phyloP scores from a whole-genome alignment of 495 filamentous ascomycete genomes.

The Daldinia loculata region DNA sequence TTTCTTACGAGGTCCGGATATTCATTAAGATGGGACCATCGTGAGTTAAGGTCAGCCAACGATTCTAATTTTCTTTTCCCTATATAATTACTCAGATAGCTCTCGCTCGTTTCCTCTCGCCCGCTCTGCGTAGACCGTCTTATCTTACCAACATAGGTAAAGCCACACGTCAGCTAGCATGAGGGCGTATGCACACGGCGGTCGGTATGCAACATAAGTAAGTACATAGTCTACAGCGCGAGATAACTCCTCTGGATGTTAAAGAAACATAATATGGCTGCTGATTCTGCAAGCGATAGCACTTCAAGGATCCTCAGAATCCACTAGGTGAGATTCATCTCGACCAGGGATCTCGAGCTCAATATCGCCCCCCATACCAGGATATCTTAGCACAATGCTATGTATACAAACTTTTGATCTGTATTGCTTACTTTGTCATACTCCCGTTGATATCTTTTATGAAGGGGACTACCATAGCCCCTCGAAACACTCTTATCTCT shows the following conservation, averaged over 20 bases:
- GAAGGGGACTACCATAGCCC: background rate
- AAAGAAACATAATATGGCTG: background rate
- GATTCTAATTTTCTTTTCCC: background rate
- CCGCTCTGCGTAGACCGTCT: background rate
- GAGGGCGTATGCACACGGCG: background rate
- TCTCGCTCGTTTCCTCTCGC: background rate
- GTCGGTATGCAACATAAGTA: constrained; percentile 1
- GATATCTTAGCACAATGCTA: constrained; percentile 1
- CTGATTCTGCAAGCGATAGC: background rate
- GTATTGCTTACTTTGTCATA: background rate
- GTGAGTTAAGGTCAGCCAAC: background rate
- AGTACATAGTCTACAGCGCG: background rate
- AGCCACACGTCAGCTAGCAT: constrained; percentile 21
- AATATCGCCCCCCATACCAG: background rate
- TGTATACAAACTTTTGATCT: background rate
- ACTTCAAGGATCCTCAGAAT: background rate
- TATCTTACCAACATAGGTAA: constrained; percentile 9
- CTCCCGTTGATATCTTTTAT: background rate
- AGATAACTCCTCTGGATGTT: background rate
- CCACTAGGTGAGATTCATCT: background rate
- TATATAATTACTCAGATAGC: background rate
- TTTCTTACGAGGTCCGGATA: no score
- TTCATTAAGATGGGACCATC: background rate
- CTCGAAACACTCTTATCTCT: background rate
- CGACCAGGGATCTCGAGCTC: background rate